Conservation (phyloP, 257 asterid genomes). For the Salvia hispanica region DNA sequence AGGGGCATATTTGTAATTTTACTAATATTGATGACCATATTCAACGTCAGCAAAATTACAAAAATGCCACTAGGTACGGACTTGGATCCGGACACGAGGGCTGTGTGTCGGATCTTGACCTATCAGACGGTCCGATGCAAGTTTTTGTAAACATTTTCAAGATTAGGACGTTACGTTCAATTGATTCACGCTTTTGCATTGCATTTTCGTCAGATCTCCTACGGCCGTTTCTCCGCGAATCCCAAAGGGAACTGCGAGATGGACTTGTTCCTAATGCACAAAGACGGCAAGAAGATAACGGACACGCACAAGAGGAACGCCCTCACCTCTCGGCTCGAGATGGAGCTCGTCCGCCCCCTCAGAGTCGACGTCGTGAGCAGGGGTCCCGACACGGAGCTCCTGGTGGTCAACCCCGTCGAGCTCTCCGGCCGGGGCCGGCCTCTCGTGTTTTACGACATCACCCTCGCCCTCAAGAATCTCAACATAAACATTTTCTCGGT, state of each 20-base stretch:
- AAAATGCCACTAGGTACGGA: not conserved
- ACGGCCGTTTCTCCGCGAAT: conserved; percentile 59
- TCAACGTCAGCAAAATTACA: no score
- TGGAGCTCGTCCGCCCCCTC: conserved; percentile 64
- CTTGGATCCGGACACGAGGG: not conserved
- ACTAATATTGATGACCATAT: no score
- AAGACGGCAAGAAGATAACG: conserved; percentile 59
- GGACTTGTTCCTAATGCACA: conserved; percentile 68
- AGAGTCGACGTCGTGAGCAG: conserved; percentile 57
- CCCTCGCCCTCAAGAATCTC: conserved; percentile 61
- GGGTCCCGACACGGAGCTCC: conserved; percentile 75
- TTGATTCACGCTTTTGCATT: not conserved
- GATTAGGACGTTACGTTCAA: not conserved
- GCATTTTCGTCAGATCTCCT: conserved; percentile 47
- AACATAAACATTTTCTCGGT: conserved; percentile 66
- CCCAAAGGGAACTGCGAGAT: conserved; percentile 51
- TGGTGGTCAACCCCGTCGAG: conserved; percentile 80
- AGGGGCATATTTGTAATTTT: no score
- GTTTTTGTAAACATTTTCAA: not conserved
- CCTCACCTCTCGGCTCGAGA: conserved; percentile 52
- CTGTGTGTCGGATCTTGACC: not conserved
- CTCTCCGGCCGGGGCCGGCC: conserved; percentile 82
- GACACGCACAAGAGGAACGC: conserved; percentile 47
- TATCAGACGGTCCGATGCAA: not conserved
- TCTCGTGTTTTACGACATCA: conserved; percentile 73